Base-by-base conservation (phyloP, 306 rosid species). In the Crataegus laevigata region DNA sequence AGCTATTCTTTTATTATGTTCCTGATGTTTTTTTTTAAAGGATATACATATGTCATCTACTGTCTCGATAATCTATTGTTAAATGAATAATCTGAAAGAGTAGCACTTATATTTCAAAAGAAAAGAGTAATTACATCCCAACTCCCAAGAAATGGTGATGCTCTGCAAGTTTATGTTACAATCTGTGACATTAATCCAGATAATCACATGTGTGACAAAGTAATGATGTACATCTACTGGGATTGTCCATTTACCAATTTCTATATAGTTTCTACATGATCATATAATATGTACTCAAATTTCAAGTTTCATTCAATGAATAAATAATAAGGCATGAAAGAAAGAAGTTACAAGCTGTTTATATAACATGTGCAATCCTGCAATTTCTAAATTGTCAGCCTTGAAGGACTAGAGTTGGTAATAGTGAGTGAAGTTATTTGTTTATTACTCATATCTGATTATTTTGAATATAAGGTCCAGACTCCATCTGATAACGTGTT, bases 1-100 rank as follows among this genome's bases (percentile, higher is more conserved):
- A 38, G 36, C 57, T 54, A 69, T 55, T 70, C 54, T 42, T 78
- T 19, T 75, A 30, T 78, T 50, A 14, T 71, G 40, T 63, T 78
- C 72, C 55, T 75, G 21, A 42, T 47, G 10, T 15, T 38, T 62
- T 77, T 15, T 24, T 34, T n/a, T n/a, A n/a, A 55, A 26, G 3
- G 54, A 32, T 71, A 6, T 12, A 42, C 4, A 1, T 24, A 0
- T 43, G 18, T 22, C 38, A 19, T 59, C 24, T 19, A 25, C 57
- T 25, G 68, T 40, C 24, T 32, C 9, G 24, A 25, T 61, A 61
- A 28, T 61, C 34, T 11, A 6, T 25, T 28, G 36, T 28, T 61
- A 15, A 61, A 14, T 24, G 51, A 19, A 47, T 28, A 67, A 25
- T 50, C 17, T 26, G 38, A 45, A 69, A 45, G 8, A 45, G 59